These are phyloP conservation scores for Aspergillus taichungensis DNA, from an alignment of 495 filamentous ascomycete species.

Conservation along the genomic window DNA sequence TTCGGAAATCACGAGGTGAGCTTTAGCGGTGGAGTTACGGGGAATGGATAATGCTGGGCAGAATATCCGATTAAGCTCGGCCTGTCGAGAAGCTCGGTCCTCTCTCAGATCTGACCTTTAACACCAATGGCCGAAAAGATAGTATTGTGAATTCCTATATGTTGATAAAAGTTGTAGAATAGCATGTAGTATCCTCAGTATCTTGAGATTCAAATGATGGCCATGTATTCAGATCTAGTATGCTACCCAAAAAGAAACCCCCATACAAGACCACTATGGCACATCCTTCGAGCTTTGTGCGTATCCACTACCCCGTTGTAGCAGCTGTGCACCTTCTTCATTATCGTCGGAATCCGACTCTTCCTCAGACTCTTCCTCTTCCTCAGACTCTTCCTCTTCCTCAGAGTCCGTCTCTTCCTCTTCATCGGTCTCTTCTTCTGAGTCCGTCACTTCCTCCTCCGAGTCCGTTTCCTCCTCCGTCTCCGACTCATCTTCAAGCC, in stretches of 20 bases:
- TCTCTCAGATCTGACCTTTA: too few species aligned
- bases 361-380: neutral
- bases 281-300: neutral
- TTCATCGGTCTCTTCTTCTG: constrained; percentile 45
- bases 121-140: too few species aligned
- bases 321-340: constrained; percentile 7
- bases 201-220: neutral
- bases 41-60: too few species aligned
- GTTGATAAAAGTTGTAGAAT: too few species aligned
- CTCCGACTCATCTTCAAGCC: constrained; percentile 55
- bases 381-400: constrained; percentile 12
- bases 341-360: constrained; percentile 13
- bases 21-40: too few species aligned
- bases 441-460: constrained; percentile 41
- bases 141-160: too few species aligned
- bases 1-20: too few species aligned
- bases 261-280: neutral
- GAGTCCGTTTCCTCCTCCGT: constrained; percentile 39
- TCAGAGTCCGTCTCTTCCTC: constrained; percentile 36
- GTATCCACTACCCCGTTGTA: constrained; percentile 1
- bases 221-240: neutral
- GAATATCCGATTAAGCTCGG: too few species aligned
- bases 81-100: too few species aligned
- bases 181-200: neutral
- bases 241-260: too few species aligned